Evolutionary conservation across 2,329 filamentous ascomycete species (phyloP).

Genomic region (Colletotrichum godetiae): DNA sequence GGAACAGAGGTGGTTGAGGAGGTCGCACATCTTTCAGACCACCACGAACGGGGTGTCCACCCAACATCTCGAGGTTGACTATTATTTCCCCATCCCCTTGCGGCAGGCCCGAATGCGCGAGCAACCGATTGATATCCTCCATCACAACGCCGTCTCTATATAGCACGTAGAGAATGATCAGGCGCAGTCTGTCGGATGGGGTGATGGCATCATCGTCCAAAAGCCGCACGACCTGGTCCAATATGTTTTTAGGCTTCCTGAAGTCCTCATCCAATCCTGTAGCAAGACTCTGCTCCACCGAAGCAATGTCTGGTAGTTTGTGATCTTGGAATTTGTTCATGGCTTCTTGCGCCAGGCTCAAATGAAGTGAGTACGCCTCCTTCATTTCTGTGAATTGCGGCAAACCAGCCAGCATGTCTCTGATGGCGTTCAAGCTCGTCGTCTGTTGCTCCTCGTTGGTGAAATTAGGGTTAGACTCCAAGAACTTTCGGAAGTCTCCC

Average conservation of each 20-base stretch:
- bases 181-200: conserved; percentile 80
- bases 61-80: conserved; percentile 83
- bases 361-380: conserved; percentile 91
- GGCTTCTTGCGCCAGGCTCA: conserved; percentile 97
- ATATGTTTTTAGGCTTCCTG: conserved; percentile 88
- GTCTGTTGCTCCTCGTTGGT: conserved; percentile 77
- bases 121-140: conserved; percentile 85
- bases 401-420: conserved; percentile 95
- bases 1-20: conserved; percentile 75
- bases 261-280: conserved; percentile 95
- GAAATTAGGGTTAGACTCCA: conserved; percentile 92
- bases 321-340: conserved; percentile 91
- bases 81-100: conserved; percentile 79
- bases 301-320: conserved; percentile 88
- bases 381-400: conserved; percentile 97
- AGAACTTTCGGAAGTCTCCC: conserved; percentile 91
- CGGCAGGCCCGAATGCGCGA: conserved; percentile 84
- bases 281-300: conserved; percentile 88
- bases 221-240: conserved; percentile 87
- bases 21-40: conserved; percentile 81
- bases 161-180: conserved; percentile 87
- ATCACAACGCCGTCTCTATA: conserved; percentile 87
- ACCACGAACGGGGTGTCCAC: conserved; percentile 72
- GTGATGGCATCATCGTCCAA: conserved; percentile 84
- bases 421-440: conserved; percentile 88